Conservation (phyloP, 371 early-diverging fungal genomes). For the Syncephalastrum contaminatum region DNA sequence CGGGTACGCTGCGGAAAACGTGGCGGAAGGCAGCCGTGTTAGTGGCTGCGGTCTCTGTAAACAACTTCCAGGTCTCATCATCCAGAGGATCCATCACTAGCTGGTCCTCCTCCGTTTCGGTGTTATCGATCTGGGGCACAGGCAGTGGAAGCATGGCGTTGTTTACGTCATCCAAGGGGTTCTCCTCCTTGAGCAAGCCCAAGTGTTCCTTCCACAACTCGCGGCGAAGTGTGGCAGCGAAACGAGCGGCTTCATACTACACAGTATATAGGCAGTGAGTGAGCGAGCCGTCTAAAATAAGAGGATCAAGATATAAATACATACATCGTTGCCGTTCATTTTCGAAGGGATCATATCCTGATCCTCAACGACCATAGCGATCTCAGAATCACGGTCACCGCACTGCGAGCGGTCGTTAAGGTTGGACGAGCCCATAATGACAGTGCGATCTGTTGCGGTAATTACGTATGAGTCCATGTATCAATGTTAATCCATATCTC, state of each 20-base stretch:
- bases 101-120: constrained; percentile 37
- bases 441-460: constrained; percentile 54
- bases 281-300: not conserved
- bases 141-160: constrained; percentile 54
- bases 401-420: constrained; percentile 91
- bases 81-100: constrained; percentile 62
- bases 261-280: not conserved
- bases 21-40: constrained; percentile 69
- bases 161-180: constrained; percentile 45
- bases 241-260: constrained; percentile 58
- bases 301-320: constrained; percentile 4
- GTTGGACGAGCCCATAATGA: constrained; percentile 90
- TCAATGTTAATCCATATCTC: not conserved
- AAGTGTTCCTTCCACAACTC: constrained; percentile 85
- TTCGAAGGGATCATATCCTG: constrained; percentile 61
- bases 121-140: constrained; percentile 32
- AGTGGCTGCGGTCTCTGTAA: constrained; percentile 53
- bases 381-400: constrained; percentile 92
- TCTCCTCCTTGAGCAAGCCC: constrained; percentile 59
- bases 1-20: constrained; percentile 78
- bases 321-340: constrained; percentile 73
- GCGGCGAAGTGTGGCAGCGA: constrained; percentile 76
- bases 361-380: constrained; percentile 84
- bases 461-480: not conserved
- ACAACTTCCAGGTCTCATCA: constrained; percentile 49